A percentile compares a stretch with the other conserved stretches of the same genome.
Evolutionary conservation across 2,329 filamentous ascomycete species (phyloP).

Genomic region (Colletotrichum sp.): DNA sequence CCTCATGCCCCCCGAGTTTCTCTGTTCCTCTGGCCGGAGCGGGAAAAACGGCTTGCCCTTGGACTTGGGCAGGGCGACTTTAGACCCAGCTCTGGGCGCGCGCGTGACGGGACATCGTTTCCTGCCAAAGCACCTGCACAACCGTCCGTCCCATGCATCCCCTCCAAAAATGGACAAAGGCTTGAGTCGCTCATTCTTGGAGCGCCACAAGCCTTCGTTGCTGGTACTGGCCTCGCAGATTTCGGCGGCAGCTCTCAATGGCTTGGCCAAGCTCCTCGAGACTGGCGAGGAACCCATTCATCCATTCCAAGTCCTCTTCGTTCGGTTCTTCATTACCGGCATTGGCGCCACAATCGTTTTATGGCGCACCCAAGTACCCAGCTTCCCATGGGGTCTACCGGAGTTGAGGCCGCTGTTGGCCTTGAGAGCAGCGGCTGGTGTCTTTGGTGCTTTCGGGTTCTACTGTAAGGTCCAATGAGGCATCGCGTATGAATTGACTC

Average conservation of each 20-base stretch:
- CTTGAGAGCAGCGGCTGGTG: neutral
- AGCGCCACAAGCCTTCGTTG: conserved; percentile 9
- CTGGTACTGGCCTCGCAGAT: conserved; percentile 2
- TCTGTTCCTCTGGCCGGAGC: neutral
- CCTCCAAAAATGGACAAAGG: neutral
- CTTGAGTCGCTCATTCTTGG: neutral
- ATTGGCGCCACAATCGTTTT: neutral
- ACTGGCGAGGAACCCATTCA: conserved; percentile 6
- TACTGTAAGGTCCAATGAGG: neutral
- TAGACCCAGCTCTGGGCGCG: neutral
- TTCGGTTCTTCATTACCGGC: conserved; percentile 12
- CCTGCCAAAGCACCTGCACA: neutral
- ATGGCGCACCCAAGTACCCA: neutral
- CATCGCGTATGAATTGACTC: accelerated
- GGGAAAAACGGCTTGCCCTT: neutral
- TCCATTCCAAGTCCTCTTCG: conserved; percentile 11
- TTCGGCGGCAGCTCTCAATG: conserved; percentile 7
- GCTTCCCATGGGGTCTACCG: neutral
- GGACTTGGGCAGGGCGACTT: neutral
- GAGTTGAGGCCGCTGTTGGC: neutral
- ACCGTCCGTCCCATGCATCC: neutral
- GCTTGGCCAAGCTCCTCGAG: conserved; percentile 6
- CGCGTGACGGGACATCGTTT: neutral
- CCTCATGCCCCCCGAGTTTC: neutral
- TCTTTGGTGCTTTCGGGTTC: conserved; percentile 3